Base-by-base conservation (phyloP, 1,284 basidiomycete genomes). In the Moesziomyces parantarcticus region DNA sequence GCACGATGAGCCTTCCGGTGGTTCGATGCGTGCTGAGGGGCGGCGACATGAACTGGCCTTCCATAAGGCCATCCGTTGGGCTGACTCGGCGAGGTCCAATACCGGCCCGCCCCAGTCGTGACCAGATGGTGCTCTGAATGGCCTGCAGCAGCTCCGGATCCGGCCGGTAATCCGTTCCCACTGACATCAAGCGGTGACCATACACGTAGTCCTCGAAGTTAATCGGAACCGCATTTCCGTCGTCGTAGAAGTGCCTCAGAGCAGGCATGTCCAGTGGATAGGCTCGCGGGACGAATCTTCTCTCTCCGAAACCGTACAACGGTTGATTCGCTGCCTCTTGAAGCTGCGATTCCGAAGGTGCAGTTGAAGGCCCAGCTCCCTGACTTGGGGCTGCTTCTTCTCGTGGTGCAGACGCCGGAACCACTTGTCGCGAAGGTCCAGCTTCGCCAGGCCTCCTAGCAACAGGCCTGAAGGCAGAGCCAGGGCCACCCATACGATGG, bases 31-130 rank as follows among this genome's bases (percentile, higher is more conserved):
- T 32, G 29, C 11, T 32, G 26, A 56, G 44, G 1, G 61, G 61
- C 5, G 55, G 61, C 55, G 45, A 64, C 18, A 64, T 36, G 13
- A 21, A 58, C 14, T 64, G 50, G n/a, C 61, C 61, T 29, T 58
- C 25, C 3, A 32, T 4, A 0, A 32, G 11, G 4, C 13, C 29
- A 32, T 10, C 10, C 29, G 29, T 32, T 13, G 10, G 29, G 29
- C 29, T 32, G 13, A 9, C 10, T 32, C 14, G 4, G 14, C 25
- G 21, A 21, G 8, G 5, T 50, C 49, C 14, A 21, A 6, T 7
- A 5, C 18, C 21, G 32, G n/a, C n/a, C n/a, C n/a, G n/a, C n/a
- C 22, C 29, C 32, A 61, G 42, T 14, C 3, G 13, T 1, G 14
- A 1, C 51, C 40, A 50, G 40, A 54, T 49, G 1, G 5, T 25